These are phyloP conservation scores for Irpex sp. DNA, from an alignment of 1,284 basidiomycete genomes.

Conservation along the genomic window DNA sequence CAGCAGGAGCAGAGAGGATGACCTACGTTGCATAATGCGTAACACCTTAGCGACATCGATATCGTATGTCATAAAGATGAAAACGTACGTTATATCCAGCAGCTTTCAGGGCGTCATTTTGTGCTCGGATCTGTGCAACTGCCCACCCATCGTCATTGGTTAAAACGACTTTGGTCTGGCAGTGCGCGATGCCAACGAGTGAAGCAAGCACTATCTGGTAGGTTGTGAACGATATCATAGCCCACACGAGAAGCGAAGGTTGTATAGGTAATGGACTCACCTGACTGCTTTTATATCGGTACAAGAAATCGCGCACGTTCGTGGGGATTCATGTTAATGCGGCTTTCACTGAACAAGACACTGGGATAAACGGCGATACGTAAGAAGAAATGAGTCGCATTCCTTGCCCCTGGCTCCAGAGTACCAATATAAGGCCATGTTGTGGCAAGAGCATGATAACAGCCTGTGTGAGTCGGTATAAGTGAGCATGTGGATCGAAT, in stretches of 20 bases:
- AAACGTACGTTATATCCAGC: constrained; percentile 32
- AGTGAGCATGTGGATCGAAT: background rate
- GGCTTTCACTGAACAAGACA: too few relatives aligned
- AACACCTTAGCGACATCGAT: background rate
- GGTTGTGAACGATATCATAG: background rate
- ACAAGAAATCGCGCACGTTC: background rate
- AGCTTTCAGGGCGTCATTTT: constrained; percentile 31
- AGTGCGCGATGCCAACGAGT: background rate
- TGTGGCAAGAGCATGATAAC: background rate
- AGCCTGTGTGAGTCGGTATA: background rate
- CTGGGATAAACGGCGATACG: too few relatives aligned
- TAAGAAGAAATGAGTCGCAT: too few relatives aligned
- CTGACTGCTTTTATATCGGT: background rate
- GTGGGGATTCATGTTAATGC: background rate
- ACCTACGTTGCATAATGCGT: constrained; percentile 24
- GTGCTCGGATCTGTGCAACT: constrained; percentile 37
- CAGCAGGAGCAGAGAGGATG: constrained; percentile 37
- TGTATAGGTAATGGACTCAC: background rate
- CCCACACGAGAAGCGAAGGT: background rate
- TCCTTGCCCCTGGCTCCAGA: too few relatives aligned
- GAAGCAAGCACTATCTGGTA: background rate
- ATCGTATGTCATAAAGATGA: background rate
- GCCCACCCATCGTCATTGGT: constrained; percentile 40
- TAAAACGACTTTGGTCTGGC: constrained; percentile 21
- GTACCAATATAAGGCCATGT: too few relatives aligned